Evolutionary conservation across 2,329 filamentous ascomycete genomes (phyloP), one percentile per base, ranked within the genome.

Genomic region (Blastomyces gilchristii): DNA sequence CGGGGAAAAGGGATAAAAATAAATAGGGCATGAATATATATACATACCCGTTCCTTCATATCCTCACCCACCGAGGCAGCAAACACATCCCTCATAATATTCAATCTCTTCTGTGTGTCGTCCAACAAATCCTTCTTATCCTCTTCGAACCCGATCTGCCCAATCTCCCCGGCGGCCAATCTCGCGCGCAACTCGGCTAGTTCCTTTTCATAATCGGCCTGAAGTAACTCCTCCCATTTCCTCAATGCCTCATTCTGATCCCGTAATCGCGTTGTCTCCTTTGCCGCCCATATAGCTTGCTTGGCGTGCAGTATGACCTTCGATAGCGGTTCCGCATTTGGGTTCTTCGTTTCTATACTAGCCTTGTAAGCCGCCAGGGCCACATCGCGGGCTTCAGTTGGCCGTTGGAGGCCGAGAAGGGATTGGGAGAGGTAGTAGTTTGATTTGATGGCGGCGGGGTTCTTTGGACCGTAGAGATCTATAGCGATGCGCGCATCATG

Each of bases 351-450:
- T 28, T 78, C 77, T 22, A 86, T 79, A 73, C 88, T 91, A 6
- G 88, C 76, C 3, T 83, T 77, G 75, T 96, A 95, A 9, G 93
- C 93, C 47, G 78, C 81, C 31, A 87, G 78, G 0, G 89, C 90
- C 63, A 85, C 85, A 0, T 80, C 76, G 16, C 95, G 81, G 0
- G 92, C 91, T 70, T 87, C 87, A 64, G 90, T 85, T 45, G 85
- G 87, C 67, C 88, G 84, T 60, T 85, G 80, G 1, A 96, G 81
- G 0, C 83, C 82, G n/a, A 96, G 80, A 67, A 95, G 86, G 0
- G 92, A 91, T 75, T 96, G 89, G 2, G 90, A 87, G 34, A 96
- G 83, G 72, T 91, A 90, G 75, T 88, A 95, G 71, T 86, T 84
- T 8, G 89, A 91, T 76, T 97, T 97, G 79, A 95, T 87, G 69